Conservation (phyloP, 495 filamentous ascomycete species). For the Trichoderma gamsii region DNA sequence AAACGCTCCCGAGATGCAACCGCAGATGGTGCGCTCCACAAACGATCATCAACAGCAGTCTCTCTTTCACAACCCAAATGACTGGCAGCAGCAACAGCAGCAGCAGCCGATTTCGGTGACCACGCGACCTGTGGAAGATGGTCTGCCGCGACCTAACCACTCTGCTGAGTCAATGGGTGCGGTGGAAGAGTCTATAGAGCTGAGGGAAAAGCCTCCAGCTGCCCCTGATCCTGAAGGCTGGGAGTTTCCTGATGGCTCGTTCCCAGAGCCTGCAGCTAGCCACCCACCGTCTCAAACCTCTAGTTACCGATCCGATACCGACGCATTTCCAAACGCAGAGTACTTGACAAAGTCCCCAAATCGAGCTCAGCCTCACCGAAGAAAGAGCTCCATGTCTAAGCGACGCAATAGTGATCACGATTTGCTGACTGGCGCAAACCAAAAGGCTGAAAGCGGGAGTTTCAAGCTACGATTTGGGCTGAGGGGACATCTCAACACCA, state of each 20-base stretch:
- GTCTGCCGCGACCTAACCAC: slow-evolving; percentile 50
- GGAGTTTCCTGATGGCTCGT: slow-evolving; percentile 79
- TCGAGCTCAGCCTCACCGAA: slow-evolving; percentile 64
- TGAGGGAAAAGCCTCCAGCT: slow-evolving; percentile 29
- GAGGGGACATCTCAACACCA: slow-evolving; percentile 86
- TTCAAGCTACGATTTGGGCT: slow-evolving; percentile 94
- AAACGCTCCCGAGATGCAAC: slow-evolving; percentile 36
- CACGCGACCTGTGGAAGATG: slow-evolving; percentile 49
- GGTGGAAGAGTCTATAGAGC: slow-evolving; percentile 36
- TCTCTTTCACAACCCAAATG: neutral
- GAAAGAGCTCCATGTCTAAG: slow-evolving; percentile 70
- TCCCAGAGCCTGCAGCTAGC: slow-evolving; percentile 40
- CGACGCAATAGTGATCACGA: slow-evolving; percentile 54
- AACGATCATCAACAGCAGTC: slow-evolving; percentile 28
- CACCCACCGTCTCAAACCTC: slow-evolving; percentile 34
- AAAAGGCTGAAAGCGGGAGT: slow-evolving; percentile 55
- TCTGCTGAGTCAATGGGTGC: slow-evolving; percentile 51
- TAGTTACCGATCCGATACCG: slow-evolving; percentile 66
- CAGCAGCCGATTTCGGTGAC: slow-evolving; percentile 29
- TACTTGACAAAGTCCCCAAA: slow-evolving; percentile 74
- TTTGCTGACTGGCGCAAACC: slow-evolving; percentile 40
- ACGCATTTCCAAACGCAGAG: slow-evolving; percentile 79
- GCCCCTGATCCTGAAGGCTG: slow-evolving; percentile 64
- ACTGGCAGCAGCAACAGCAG: slow-evolving; percentile 31
- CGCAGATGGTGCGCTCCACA: slow-evolving; percentile 40